These are phyloP conservation scores for Sporobolomyces roseus DNA, from an alignment of 768 basidiomycete species.

Conservation along the genomic window DNA sequence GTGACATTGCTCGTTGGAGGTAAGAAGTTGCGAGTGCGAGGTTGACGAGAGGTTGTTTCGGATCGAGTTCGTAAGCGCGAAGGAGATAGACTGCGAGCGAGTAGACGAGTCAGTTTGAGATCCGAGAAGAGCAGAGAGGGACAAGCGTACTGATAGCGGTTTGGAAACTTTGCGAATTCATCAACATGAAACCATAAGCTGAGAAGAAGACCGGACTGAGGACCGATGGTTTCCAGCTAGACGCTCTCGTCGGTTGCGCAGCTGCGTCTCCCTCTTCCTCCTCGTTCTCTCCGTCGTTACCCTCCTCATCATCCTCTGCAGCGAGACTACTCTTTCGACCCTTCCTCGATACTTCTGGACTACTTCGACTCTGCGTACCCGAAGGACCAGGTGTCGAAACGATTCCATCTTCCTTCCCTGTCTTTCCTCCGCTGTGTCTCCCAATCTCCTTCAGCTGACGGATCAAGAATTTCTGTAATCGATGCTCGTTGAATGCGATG, in stretches of 20 bases:
- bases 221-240: slow-evolving; percentile 54
- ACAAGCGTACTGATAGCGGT: slow-evolving; percentile 70
- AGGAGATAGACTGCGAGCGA: slow-evolving; percentile 69
- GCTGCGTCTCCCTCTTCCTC: slow-evolving; percentile 9
- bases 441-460: slow-evolving; percentile 55
- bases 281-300: slow-evolving; percentile 50
- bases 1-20: slow-evolving; percentile 82
- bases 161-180: slow-evolving; percentile 81
- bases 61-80: slow-evolving; percentile 79
- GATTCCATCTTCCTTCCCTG: not conserved
- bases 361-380: not conserved
- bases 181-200: slow-evolving; percentile 76
- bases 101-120: no score
- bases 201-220: slow-evolving; percentile 66
- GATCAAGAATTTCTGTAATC: slow-evolving; percentile 76
- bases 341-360: slow-evolving; percentile 9
- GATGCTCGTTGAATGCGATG: slow-evolving; percentile 70
- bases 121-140: not conserved
- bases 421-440: not conserved
- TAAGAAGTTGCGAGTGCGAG: slow-evolving; percentile 78
- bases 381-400: no score
- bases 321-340: slow-evolving; percentile 26
- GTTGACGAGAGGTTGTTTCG: slow-evolving; percentile 78
- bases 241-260: slow-evolving; percentile 40
- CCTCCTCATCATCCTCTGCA: slow-evolving; percentile 15